A percentile compares a stretch with the other conserved stretches of the same genome.
phyloP scores from a whole-genome alignment of 345 rosid genomes.

The Excoecaria agallocha region DNA sequence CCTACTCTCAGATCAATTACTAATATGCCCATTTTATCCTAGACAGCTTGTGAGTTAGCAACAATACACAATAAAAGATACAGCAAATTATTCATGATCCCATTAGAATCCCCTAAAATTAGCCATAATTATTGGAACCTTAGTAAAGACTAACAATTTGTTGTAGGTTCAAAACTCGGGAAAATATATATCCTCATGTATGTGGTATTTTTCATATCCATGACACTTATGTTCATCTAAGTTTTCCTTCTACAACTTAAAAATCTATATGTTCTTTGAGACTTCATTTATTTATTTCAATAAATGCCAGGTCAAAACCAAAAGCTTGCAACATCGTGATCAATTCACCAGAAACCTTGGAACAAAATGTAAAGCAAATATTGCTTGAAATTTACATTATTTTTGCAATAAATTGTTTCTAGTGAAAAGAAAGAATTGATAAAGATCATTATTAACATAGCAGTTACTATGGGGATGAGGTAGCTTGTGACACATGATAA shows the following conservation, averaged over 20 bases:
- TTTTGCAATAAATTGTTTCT: neutral
- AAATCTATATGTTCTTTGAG: neutral
- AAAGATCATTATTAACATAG: too few relatives aligned
- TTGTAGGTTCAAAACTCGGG: neutral
- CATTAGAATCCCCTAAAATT: neutral
- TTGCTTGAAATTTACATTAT: neutral
- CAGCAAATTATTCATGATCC: neutral
- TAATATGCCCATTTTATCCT: neutral
- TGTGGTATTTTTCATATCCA: neutral
- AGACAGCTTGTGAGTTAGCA: neutral
- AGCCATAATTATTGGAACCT: neutral
- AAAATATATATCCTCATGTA: neutral
- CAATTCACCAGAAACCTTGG: neutral
- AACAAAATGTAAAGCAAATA: neutral
- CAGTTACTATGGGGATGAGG: too few relatives aligned
- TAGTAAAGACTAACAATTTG: neutral
- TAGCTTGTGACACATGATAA: too few relatives aligned
- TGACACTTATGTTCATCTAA: neutral
- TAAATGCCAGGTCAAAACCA: neutral
- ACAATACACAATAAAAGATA: neutral
- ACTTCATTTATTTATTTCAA: neutral
- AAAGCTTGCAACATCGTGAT: neutral
- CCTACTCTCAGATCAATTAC: neutral
- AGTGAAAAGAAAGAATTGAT: neutral
- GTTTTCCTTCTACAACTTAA: neutral